phyloP scores from a whole-genome alignment of 2,329 filamentous ascomycete species.

The Pseudogymnoascus destructans region DNA sequence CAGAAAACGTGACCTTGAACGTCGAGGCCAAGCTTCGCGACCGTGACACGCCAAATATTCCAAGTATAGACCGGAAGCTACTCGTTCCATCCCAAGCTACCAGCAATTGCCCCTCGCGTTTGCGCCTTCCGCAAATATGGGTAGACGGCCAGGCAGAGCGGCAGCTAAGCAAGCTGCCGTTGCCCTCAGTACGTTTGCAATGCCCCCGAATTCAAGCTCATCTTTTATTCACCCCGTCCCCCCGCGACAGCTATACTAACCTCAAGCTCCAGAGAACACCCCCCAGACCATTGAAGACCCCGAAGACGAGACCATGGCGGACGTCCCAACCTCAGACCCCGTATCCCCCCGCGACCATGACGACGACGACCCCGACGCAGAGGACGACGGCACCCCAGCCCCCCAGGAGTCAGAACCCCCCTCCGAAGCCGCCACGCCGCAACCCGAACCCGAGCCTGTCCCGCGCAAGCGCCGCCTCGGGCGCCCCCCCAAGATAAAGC shows the following conservation, averaged over 20 bases:
- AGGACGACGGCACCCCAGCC: slow-evolving; percentile 30
- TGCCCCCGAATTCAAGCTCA: not conserved
- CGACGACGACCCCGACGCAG: slow-evolving; percentile 36
- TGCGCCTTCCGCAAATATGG: slow-evolving; percentile 22
- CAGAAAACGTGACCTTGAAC: slow-evolving; percentile 9
- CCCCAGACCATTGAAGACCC: slow-evolving; percentile 32
- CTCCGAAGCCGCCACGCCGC: slow-evolving; percentile 25
- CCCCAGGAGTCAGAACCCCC: slow-evolving; percentile 37
- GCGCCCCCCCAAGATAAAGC: slow-evolving; percentile 72
- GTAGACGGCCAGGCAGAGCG: slow-evolving; percentile 39
- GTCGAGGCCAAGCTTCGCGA: slow-evolving; percentile 5
- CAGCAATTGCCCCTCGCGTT: slow-evolving; percentile 5
- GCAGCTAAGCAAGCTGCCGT: slow-evolving; percentile 41
- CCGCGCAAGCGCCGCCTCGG: slow-evolving; percentile 67
- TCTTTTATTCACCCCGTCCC: slow-evolving; percentile 12
- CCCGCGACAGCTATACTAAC: slow-evolving; percentile 6
- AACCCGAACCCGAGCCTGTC: slow-evolving; percentile 35
- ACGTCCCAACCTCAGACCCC: slow-evolving; percentile 25
- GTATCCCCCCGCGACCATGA: slow-evolving; percentile 23
- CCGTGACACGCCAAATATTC: slow-evolving; percentile 6
- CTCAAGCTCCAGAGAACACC: slow-evolving; percentile 32
- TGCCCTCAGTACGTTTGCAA: slow-evolving; percentile 35
- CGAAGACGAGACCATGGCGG: slow-evolving; percentile 34
- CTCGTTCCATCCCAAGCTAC: not conserved
- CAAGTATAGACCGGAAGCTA: slow-evolving; percentile 13